Percentiles rank a stretch among this genome's conserved stretches.
Conservation (phyloP, 768 basidiomycete genomes). For the Trametes cingulata region DNA sequence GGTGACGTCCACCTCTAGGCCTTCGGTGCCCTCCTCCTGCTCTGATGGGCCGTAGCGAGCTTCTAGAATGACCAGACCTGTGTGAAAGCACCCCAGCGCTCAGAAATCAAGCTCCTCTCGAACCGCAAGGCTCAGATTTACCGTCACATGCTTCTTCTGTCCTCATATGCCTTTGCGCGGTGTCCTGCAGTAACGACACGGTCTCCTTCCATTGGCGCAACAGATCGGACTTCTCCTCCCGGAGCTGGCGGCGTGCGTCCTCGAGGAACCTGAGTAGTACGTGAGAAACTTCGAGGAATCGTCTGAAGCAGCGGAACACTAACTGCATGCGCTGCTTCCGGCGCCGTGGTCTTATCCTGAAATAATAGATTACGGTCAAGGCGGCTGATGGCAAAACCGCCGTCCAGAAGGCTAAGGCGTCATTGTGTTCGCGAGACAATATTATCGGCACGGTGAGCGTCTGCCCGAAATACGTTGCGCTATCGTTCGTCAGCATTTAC, state of each 20-base stretch:
- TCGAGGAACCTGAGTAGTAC: conserved; percentile 57
- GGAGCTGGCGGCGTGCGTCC: conserved; percentile 58
- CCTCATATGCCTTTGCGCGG: conserved; percentile 62
- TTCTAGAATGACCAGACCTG: conserved; percentile 76
- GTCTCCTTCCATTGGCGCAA: conserved; percentile 66
- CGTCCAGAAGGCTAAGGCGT: conserved; percentile 49
- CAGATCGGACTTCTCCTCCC: conserved; percentile 64
- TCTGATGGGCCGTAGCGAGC: conserved; percentile 70
- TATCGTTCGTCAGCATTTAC: conserved; percentile 27
- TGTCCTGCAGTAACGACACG: conserved; percentile 61
- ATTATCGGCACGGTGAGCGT: conserved; percentile 57
- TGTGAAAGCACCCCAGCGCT: conserved; percentile 7
- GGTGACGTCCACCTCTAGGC: conserved; percentile 73
- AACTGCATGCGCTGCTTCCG: conserved; percentile 55
- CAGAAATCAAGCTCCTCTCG: conserved; percentile 15
- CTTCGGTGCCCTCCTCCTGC: conserved; percentile 49
- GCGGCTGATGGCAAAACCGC: conserved; percentile 57
- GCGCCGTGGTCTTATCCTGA: conserved; percentile 56
- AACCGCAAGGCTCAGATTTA: conserved; percentile 29
- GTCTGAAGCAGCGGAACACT: conserved; percentile 28
- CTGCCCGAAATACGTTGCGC: conserved; percentile 59
- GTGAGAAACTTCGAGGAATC: conserved; percentile 15
- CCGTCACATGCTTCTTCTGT: conserved; percentile 70
- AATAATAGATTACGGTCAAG: conserved; percentile 54
- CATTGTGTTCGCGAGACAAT: conserved; percentile 51